These are phyloP conservation scores for Waltergamsia citrina DNA, from an alignment of 2,329 filamentous ascomycete genomes.

Conservation along the genomic window DNA sequence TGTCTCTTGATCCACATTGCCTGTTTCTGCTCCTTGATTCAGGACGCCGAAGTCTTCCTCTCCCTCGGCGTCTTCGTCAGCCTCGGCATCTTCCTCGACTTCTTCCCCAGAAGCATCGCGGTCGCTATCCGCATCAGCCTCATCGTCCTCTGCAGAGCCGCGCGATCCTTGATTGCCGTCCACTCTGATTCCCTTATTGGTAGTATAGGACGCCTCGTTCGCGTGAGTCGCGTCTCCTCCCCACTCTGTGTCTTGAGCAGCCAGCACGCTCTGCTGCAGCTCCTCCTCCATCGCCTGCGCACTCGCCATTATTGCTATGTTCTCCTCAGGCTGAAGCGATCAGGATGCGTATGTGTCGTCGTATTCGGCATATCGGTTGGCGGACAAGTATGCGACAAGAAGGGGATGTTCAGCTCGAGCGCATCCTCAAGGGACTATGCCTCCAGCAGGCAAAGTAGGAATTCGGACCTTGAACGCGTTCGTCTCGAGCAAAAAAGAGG, in stretches of 20 bases:
- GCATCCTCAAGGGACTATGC: constrained; percentile 2
- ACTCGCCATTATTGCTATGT: constrained; percentile 32
- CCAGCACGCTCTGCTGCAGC: constrained; percentile 44
- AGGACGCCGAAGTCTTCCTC: constrained; percentile 1
- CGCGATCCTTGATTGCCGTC: constrained; percentile 5
- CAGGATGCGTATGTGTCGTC: not conserved
- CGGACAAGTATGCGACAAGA: constrained; percentile 11
- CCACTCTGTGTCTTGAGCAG: constrained; percentile 37
- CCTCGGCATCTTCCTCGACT: constrained; percentile 31
- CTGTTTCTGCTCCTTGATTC: constrained; percentile 6
- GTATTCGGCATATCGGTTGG: constrained; percentile 18
- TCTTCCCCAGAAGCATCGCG: constrained; percentile 30
- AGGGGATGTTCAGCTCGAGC: constrained; percentile 1
- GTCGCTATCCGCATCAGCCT: constrained; percentile 26
- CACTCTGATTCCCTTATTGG: constrained; percentile 13
- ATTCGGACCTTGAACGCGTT: not conserved
- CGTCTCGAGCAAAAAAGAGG: not conserved
- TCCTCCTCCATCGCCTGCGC: constrained; percentile 48
- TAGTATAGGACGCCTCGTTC: constrained; percentile 21
- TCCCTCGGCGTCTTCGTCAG: constrained; percentile 28
- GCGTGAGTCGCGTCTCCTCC: not conserved
- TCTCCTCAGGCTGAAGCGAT: constrained; percentile 12
- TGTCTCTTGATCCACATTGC: constrained; percentile 16
- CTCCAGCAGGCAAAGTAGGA: not conserved
- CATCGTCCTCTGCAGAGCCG: constrained; percentile 10